Percentiles rank a stretch among this genome's conserved stretches.
Evolutionary conservation across 306 rosid genomes (phyloP).

Genomic region (Ziziphus jujuba): DNA sequence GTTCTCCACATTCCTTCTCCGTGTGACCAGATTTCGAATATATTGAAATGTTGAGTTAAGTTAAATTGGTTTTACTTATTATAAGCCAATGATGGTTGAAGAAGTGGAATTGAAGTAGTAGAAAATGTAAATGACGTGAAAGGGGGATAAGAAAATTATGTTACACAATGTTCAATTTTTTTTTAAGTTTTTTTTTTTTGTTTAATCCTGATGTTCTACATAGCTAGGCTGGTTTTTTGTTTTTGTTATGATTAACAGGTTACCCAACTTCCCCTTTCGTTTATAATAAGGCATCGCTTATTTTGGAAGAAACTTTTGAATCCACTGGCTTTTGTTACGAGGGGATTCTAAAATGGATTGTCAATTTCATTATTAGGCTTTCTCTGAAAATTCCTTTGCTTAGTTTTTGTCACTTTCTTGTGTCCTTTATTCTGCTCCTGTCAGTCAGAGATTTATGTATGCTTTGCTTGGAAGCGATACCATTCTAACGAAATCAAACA

Average conservation of each 20-base stretch:
- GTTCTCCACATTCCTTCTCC: constrained; percentile 29
- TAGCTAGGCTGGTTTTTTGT: not conserved
- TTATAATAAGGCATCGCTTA: not conserved
- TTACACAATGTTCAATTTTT: constrained; percentile 27
- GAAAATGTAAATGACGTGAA: constrained; percentile 43
- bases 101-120: constrained; percentile 29
- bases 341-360: not conserved
- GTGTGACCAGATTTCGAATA: constrained; percentile 28
- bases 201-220: not conserved
- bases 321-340: not conserved
- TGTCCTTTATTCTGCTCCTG: no score
- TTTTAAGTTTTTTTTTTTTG: not conserved
- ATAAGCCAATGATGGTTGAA: constrained; percentile 28
- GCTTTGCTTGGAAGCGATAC: constrained; percentile 17
- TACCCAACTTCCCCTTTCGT: not conserved
- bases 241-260: not conserved
- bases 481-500: not conserved
- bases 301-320: not conserved
- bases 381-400: no score
- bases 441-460: not conserved
- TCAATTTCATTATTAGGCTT: no score
- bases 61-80: constrained; percentile 19
- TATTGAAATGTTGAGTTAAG: constrained; percentile 25
- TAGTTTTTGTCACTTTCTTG: no score
- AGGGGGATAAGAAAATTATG: constrained; percentile 29